Percentiles rank a stretch among this genome's conserved stretches.
Conservation (phyloP, 2,329 filamentous ascomycete species). For the Colletotrichum aenigma region DNA sequence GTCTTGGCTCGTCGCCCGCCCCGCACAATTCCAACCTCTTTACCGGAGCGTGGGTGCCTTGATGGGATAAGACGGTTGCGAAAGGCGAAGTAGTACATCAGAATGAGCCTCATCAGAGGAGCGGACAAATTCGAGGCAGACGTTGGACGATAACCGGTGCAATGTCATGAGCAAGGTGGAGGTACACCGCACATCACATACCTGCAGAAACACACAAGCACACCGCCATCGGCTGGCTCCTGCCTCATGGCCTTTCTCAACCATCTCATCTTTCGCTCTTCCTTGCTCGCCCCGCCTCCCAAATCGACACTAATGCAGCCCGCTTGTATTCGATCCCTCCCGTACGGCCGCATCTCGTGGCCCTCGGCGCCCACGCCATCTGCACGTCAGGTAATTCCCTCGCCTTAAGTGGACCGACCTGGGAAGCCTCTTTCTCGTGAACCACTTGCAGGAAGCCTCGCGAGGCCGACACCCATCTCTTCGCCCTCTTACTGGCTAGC, state of each 20-base stretch:
- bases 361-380: not conserved
- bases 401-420: not conserved
- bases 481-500: not conserved
- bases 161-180: not conserved
- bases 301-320: conserved; percentile 17
- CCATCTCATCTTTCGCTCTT: not conserved
- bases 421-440: not conserved
- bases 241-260: not conserved
- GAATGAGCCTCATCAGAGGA: not conserved
- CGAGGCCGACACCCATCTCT: not conserved
- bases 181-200: not conserved
- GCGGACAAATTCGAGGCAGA: not conserved
- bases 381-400: conserved; percentile 7
- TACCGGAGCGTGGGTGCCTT: not conserved
- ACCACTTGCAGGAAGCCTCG: not conserved
- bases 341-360: conserved; percentile 15
- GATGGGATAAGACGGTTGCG: not conserved
- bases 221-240: not conserved
- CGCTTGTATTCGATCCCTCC: not conserved
- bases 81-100: not conserved
- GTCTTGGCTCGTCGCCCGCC: not conserved
- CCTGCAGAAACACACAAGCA: not conserved
- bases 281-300: not conserved
- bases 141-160: not conserved
- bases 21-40: not conserved